Base-by-base conservation (phyloP, 345 rosid species). In the Fremontodendron californicum region DNA sequence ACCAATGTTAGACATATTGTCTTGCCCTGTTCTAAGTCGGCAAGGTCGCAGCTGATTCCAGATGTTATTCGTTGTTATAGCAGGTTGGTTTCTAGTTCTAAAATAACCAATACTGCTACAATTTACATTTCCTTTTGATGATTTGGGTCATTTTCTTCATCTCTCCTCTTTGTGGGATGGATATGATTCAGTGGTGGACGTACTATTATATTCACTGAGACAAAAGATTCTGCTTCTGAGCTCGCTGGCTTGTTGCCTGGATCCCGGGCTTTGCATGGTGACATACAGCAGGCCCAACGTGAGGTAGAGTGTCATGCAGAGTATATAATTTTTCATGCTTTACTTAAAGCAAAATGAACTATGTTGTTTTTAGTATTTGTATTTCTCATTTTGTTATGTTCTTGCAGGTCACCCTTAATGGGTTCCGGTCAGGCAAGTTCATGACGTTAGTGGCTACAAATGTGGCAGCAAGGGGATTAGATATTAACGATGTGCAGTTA, bases 391-490 rank as follows among this genome's bases (percentile, higher is more conserved):
- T 71, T 43, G 46, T 52, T 4, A 33, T 78, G 55, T 85, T 18
- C 42, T 76, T 84, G 75, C 85, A 96, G 99, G 83, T 92, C 63
- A 96, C 97, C 15, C 91, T 96, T 64, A 80, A 93, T 75, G 98
- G 94, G 63, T 96, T 96, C 85, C 89, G 97, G 85, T 90, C 87
- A 19, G 97, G 98, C 55, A 93, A 93, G 83, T 96, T 96, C 77
- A 63, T 90, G 82, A 91, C 91, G 19, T 83, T 96, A 87, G 98
- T 93, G 29, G 99, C 98, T 51, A 93, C 99, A 9, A 93, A 93
- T 79, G 99, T 96, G 61, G 99, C 99, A 10, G 98, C 98, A 70
- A 87, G 98, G n/a, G 99, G 98, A 39, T 83, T 96, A 86, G 98
- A 96, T 82, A 93, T 96, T 75, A 92, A 90, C 79, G 98, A 93